Evolutionary conservation across 306 rosid genomes (phyloP).

Genomic region (Ormosia emarginata): DNA sequence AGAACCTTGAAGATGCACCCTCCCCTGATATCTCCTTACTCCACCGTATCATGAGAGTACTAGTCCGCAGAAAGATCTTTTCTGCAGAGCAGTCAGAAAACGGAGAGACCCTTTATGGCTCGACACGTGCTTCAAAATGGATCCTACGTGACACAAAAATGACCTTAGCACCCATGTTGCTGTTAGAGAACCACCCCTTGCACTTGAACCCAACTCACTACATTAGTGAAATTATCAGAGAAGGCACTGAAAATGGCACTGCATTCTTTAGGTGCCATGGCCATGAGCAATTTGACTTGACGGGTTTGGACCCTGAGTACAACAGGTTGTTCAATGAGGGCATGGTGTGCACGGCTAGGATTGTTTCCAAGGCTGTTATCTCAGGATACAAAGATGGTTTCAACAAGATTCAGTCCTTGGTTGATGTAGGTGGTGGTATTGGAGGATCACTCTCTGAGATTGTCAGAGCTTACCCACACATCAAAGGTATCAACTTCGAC

Average conservation of each 20-base stretch:
- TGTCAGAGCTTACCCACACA: conserved; percentile 42
- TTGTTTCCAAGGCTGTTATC: conserved; percentile 33
- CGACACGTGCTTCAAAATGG: conserved; percentile 39
- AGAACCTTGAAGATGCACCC: conserved; percentile 29
- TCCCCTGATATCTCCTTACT: conserved; percentile 30
- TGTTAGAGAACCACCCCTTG: conserved; percentile 41
- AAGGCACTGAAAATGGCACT: conserved; percentile 39
- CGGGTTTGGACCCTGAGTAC: conserved; percentile 25
- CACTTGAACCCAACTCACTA: conserved; percentile 32
- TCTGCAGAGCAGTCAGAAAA: conserved; percentile 12
- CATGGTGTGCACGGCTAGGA: conserved; percentile 37
- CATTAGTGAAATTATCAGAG: conserved; percentile 21
- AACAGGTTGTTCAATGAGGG: conserved; percentile 43
- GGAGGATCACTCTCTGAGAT: conserved; percentile 50
- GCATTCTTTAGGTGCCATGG: conserved; percentile 45
- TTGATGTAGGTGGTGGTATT: conserved; percentile 47
- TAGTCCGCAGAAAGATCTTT: conserved; percentile 43
- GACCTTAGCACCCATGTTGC: conserved; percentile 36
- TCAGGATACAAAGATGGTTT: conserved; percentile 39
- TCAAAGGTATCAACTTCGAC: conserved; percentile 44
- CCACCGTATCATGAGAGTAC: conserved; percentile 32
- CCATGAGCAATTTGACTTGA: conserved; percentile 43
- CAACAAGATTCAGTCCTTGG: conserved; percentile 32
- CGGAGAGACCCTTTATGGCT: conserved; percentile 33
- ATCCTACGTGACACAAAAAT: conserved; percentile 36